These are phyloP conservation scores for Geotrichum bryndzae DNA, from an alignment of 1,139 yeast genomes.

Conservation along the genomic window DNA sequence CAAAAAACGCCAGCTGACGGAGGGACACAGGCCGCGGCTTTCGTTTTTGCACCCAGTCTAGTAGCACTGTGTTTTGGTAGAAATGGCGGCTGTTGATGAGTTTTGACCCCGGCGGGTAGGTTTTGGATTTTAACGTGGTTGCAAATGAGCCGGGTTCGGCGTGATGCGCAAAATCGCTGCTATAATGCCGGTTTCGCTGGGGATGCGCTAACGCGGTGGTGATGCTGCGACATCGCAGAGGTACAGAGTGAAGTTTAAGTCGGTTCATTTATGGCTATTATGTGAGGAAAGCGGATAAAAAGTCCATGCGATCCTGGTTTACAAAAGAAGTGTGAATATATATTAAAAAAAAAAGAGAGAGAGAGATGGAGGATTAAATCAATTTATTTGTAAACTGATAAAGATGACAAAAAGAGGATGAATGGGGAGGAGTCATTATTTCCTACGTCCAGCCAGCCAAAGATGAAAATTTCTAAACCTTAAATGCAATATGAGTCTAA, in stretches of 20 bases:
- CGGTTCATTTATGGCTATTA: neutral
- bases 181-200: neutral
- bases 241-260: neutral
- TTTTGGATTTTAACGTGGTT: slow-evolving; percentile 16
- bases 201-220: neutral
- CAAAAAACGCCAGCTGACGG: slow-evolving; percentile 83
- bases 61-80: slow-evolving; percentile 72
- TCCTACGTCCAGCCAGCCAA: neutral
- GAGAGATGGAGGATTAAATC: too few species aligned
- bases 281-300: too few species aligned
- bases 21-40: slow-evolving; percentile 85
- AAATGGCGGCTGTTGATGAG: slow-evolving; percentile 54
- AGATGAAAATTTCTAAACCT: neutral
- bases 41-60: slow-evolving; percentile 52
- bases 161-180: slow-evolving; percentile 16
- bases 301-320: too few species aligned
- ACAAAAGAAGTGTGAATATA: too few species aligned
- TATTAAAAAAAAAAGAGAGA: too few species aligned
- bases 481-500: neutral
- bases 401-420: neutral
- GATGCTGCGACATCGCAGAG: neutral
- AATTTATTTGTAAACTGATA: neutral
- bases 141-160: slow-evolving; percentile 17
- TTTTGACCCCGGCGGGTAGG: slow-evolving; percentile 34
- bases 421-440: neutral